phyloP scores from a whole-genome alignment of 2,329 filamentous ascomycete species.

The Alternaria panax region DNA sequence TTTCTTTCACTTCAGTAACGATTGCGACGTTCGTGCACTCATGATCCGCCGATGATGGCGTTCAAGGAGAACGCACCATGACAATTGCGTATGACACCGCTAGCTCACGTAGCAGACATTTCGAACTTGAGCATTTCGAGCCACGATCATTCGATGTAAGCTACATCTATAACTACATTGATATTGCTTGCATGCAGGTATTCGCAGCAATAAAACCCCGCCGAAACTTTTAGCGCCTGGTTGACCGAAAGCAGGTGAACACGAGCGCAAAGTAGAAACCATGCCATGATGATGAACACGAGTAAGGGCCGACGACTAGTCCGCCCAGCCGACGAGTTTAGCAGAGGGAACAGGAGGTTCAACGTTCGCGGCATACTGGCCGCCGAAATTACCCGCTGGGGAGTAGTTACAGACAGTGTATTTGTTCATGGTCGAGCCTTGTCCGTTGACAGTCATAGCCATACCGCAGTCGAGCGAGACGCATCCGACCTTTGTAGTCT shows the following conservation, averaged over 20 bases:
- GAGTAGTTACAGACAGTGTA: slow-evolving; percentile 88
- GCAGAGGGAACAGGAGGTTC: slow-evolving; percentile 43
- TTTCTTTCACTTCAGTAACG: no score
- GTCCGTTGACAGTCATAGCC: slow-evolving; percentile 33
- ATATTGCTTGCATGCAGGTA: slow-evolving; percentile 7
- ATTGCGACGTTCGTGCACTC: background rate
- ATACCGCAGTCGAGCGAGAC: slow-evolving; percentile 41
- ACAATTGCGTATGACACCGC: background rate
- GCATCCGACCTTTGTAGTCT: slow-evolving; percentile 48
- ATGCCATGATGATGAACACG: no score
- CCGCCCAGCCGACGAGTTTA: slow-evolving; percentile 35
- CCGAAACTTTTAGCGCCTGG: background rate
- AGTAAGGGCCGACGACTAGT: slow-evolving; percentile 33
- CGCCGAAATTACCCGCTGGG: slow-evolving; percentile 67
- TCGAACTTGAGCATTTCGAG: background rate
- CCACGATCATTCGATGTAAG: background rate
- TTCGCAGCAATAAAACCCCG: slow-evolving; percentile 4
- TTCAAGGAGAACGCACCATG: background rate
- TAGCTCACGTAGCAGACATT: background rate
- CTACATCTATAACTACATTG: background rate
- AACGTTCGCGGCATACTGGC: slow-evolving; percentile 64
- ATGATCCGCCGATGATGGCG: background rate
- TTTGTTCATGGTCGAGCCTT: slow-evolving; percentile 34
- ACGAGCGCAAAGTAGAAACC: no score
- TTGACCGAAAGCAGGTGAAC: slow-evolving; percentile 8